Evolutionary conservation across 306 rosid genomes (phyloP), one percentile per base, ranked within the genome.

Genomic region (Purshia tridentata): DNA sequence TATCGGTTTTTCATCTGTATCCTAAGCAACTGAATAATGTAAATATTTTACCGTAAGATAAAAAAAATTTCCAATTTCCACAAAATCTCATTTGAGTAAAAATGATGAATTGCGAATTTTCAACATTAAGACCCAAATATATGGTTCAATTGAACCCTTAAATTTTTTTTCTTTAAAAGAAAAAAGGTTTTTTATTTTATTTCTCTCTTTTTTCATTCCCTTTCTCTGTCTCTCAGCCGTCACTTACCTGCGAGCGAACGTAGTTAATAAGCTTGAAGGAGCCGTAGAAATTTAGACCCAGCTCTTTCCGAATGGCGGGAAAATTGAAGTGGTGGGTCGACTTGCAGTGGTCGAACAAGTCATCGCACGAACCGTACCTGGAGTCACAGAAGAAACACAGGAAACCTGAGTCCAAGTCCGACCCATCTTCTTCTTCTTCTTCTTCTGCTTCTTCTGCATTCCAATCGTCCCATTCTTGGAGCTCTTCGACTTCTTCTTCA

Each of bases 221-320:
- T 55, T 10, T 55, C 37, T 29, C 6, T 58, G 18, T 58, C 15
- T 55, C 41, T 44, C 47, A 59, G 8, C 22, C 6, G 4, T 58
- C 56, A 63, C 74, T 40, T 48, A 88, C 97, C 95, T 81, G 86
- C 39, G 90, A 81, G 76, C 96, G 95, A 39, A 91, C 81, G 74
- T 72, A 94, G 79, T 94, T 94, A 18, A 94, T 88, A 73, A 91
- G 86, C 86, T 89, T 91, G 75, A 94, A 84, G 19, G 92, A 90
- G 54, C 85, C 83, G 47, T 94, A 91, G 82, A 91, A 94, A 72
- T 90, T 91, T 69, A 94, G 80, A 62, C 73, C 15, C 62, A 91
- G 82, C 16, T 76, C 48, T 22, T 51, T 75, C 64, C 78, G 80
- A 13, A 88, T 52, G 35, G 66, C 57, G 1, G 47, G 87, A 63